phyloP scores from a whole-genome alignment of 176 grass and related monocot genomes.

The Oryza punctata region DNA sequence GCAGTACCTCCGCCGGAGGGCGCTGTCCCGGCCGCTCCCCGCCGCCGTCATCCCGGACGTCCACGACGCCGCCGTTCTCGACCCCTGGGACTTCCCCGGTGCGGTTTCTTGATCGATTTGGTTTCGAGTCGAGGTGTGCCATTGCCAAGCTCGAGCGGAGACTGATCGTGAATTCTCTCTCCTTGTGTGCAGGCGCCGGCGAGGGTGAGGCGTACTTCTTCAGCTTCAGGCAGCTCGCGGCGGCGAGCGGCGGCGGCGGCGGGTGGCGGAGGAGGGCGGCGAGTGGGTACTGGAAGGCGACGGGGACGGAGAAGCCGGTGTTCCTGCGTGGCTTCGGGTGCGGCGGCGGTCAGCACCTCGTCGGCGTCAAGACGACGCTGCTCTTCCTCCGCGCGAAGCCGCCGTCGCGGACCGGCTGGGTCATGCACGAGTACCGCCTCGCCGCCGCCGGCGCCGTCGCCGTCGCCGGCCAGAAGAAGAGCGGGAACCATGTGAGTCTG shows the following conservation, averaged over 20 bases:
- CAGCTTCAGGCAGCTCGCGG: conserved; percentile 13
- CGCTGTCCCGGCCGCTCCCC: conserved; percentile 57
- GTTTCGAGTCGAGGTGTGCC: neutral
- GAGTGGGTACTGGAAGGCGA: conserved; percentile 72
- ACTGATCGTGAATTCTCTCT: neutral
- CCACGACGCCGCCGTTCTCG: conserved; percentile 35
- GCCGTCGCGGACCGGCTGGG: conserved; percentile 59
- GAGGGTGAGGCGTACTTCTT: conserved; percentile 77
- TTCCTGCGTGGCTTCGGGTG: conserved; percentile 38
- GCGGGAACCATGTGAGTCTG: conserved; percentile 34
- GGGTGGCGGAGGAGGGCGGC: conserved; percentile 15
- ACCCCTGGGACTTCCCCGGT: conserved; percentile 76
- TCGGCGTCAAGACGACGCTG: conserved; percentile 71
- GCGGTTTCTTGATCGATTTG: neutral
- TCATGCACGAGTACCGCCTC: conserved; percentile 84
- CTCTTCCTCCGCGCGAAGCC: conserved; percentile 50
- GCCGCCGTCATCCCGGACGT: conserved; percentile 76
- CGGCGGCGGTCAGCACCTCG: conserved; percentile 33
- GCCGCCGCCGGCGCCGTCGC: conserved; percentile 2
- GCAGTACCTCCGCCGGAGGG: conserved; percentile 74
- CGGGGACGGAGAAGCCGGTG: conserved; percentile 59
- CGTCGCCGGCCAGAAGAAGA: neutral
- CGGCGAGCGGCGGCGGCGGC: conserved; percentile 12
- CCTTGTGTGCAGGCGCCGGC: conserved; percentile 40
- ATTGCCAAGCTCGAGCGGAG: neutral